phyloP scores from a whole-genome alignment of 306 rosid species.

The Datisca glomerata region DNA sequence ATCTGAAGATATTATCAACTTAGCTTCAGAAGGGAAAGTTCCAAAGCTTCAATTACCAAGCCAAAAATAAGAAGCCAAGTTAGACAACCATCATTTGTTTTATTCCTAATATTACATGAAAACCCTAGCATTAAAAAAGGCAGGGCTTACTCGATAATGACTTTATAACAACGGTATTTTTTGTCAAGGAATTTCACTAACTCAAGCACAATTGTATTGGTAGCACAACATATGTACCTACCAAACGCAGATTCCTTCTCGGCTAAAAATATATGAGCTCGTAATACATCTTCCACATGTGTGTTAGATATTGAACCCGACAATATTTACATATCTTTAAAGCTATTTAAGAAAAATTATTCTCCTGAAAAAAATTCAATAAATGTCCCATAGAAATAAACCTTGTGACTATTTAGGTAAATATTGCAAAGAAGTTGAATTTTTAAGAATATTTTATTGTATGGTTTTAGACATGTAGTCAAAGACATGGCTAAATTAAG shows the following conservation, averaged over 20 bases:
- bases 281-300: slow-evolving; percentile 67
- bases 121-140: background rate
- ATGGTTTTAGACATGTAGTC: slow-evolving; percentile 39
- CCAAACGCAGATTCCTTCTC: slow-evolving; percentile 83
- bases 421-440: too few relatives aligned
- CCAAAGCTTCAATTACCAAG: slow-evolving; percentile 42
- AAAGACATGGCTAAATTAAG: slow-evolving; percentile 32
- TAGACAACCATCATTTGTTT: background rate
- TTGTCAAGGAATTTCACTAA: slow-evolving; percentile 58
- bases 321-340: slow-evolving; percentile 63
- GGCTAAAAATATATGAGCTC: slow-evolving; percentile 68
- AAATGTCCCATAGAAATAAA: too few relatives aligned
- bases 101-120: background rate
- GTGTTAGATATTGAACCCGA: slow-evolving; percentile 55
- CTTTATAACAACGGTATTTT: slow-evolving; percentile 43
- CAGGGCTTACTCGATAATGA: slow-evolving; percentile 57
- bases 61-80: background rate
- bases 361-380: slow-evolving; percentile 50
- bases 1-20: slow-evolving; percentile 45
- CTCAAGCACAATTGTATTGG: slow-evolving; percentile 53
- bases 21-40: slow-evolving; percentile 46
- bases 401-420: background rate
- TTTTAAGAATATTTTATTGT: too few relatives aligned
- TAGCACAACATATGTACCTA: slow-evolving; percentile 50
- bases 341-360: slow-evolving; percentile 39